A percentile compares a stretch with the other conserved stretches of the same genome.
Evolutionary conservation across 352 stramenopile genomes (phyloP).

Genomic region (Globisporangium splendens): DNA sequence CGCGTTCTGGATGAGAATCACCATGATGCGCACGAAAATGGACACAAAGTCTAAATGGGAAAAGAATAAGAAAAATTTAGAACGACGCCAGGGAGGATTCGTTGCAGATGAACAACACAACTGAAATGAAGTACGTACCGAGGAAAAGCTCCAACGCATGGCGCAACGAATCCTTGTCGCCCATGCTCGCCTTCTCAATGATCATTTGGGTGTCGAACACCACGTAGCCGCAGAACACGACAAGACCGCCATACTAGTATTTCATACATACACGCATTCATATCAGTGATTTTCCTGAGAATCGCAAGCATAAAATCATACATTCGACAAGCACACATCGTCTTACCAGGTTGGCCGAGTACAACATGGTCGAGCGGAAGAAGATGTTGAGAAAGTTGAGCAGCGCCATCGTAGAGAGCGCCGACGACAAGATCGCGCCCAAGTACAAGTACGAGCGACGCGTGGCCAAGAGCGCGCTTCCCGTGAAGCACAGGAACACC

Average conservation of each 20-base stretch:
- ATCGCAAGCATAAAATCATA: too few species aligned
- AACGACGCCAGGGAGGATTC: neutral
- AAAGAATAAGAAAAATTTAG: slow-evolving; percentile 3
- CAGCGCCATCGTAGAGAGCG: slow-evolving; percentile 48
- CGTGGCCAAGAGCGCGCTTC: slow-evolving; percentile 73
- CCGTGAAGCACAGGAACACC: slow-evolving; percentile 86
- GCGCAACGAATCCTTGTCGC: slow-evolving; percentile 80
- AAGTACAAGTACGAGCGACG: slow-evolving; percentile 84
- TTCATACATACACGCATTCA: neutral
- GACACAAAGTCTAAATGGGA: slow-evolving; percentile 67
- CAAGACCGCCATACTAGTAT: slow-evolving; percentile 74
- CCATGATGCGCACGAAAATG: slow-evolving; percentile 86
- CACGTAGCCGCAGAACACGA: slow-evolving; percentile 88
- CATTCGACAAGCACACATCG: neutral
- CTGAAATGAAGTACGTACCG: slow-evolving; percentile 27
- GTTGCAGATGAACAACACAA: neutral
- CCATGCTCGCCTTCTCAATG: slow-evolving; percentile 80
- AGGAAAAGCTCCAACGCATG: slow-evolving; percentile 87
- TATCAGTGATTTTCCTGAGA: neutral
- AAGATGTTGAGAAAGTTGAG: slow-evolving; percentile 65
- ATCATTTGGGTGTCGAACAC: slow-evolving; percentile 91
- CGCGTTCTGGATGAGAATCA: slow-evolving; percentile 74
- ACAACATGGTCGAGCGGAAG: slow-evolving; percentile 47
- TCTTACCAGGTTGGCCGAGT: slow-evolving; percentile 56
- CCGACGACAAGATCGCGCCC: slow-evolving; percentile 67